A percentile compares a stretch with the other conserved stretches of the same genome.
These are phyloP conservation scores for Aspergillus campestris DNA, from an alignment of 495 filamentous ascomycete genomes.

Conservation along the genomic window DNA sequence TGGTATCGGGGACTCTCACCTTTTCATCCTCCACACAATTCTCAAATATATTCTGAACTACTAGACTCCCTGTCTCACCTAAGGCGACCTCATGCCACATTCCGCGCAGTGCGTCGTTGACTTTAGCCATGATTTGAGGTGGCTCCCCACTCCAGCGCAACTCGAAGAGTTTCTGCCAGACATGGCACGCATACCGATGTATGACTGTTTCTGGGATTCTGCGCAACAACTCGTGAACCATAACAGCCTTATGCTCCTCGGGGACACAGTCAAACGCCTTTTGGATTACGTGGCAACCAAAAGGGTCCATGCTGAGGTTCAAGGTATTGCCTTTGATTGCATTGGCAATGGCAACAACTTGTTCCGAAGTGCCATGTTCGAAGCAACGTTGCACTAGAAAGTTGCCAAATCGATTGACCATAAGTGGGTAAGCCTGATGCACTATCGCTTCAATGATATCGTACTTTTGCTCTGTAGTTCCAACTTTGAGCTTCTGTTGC, in stretches of 20 bases:
- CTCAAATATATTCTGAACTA: constrained; percentile 99
- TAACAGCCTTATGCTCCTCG: constrained; percentile 93
- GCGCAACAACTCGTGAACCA: constrained; percentile 94
- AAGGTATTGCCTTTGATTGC: constrained; percentile 92
- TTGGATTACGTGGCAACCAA: constrained; percentile 96
- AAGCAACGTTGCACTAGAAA: constrained; percentile 98
- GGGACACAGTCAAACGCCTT: constrained; percentile 97
- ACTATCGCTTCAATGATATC: constrained; percentile 97
- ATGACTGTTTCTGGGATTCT: constrained; percentile 97
- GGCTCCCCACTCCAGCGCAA: constrained; percentile 90
- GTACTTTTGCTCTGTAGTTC: constrained; percentile 89
- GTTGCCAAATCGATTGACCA: constrained; percentile 96
- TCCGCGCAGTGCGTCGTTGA: constrained; percentile 88
- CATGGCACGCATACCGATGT: constrained; percentile 96
- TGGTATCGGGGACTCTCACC: constrained; percentile 39
- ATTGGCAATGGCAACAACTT: constrained; percentile 90
- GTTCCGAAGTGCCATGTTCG: constrained; percentile 92
- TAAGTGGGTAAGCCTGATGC: constrained; percentile 87
- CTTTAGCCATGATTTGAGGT: constrained; percentile 96
- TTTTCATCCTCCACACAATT: constrained; percentile 99
- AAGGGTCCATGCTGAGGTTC: constrained; percentile 93
- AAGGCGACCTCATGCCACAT: constrained; percentile 99
- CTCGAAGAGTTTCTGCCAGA: constrained; percentile 99
- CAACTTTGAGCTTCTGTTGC: constrained; percentile 97
- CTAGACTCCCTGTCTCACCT: constrained; percentile 92